Evolutionary conservation across 192 early-diverging fungal genomes (phyloP).

Genomic region (Gigaspora rosea): DNA sequence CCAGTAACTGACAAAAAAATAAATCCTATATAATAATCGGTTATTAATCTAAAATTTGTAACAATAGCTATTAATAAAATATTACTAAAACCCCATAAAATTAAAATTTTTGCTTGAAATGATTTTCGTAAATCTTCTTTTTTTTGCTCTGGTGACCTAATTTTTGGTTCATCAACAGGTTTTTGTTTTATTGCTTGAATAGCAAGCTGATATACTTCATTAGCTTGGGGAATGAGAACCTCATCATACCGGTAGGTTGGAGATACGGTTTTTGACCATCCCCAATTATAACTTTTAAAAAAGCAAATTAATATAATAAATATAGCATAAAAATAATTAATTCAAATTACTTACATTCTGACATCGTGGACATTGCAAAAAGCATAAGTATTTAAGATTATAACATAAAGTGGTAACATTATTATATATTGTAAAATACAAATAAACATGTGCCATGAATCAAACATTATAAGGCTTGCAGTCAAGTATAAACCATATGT

Average conservation of each 20-base stretch:
- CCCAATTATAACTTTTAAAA: too few species aligned
- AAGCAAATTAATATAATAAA: background rate
- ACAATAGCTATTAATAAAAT: constrained; percentile 63
- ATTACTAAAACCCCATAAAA: constrained; percentile 82
- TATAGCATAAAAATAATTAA: background rate
- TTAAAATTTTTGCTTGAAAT: constrained; percentile 76
- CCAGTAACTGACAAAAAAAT: constrained; percentile 79
- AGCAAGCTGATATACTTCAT: too few species aligned
- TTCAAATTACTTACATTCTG: constrained; percentile 53
- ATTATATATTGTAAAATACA: constrained; percentile 73
- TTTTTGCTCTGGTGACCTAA: constrained; percentile 54
- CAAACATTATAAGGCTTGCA: constrained; percentile 64
- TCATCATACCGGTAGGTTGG: too few species aligned
- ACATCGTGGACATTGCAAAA: too few species aligned
- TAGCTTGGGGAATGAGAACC: too few species aligned
- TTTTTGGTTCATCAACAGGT: too few species aligned
- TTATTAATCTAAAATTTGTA: constrained; percentile 48
- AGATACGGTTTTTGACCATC: too few species aligned
- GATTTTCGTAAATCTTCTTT: constrained; percentile 79
- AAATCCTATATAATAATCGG: constrained; percentile 58
- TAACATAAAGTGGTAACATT: constrained; percentile 76
- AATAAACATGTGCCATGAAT: constrained; percentile 81
- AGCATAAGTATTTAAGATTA: constrained; percentile 63
- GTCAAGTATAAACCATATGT: constrained; percentile 80
- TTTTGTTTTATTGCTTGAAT: too few species aligned